phyloP scores from a whole-genome alignment of 768 basidiomycete species.

The Suillus americanus region DNA sequence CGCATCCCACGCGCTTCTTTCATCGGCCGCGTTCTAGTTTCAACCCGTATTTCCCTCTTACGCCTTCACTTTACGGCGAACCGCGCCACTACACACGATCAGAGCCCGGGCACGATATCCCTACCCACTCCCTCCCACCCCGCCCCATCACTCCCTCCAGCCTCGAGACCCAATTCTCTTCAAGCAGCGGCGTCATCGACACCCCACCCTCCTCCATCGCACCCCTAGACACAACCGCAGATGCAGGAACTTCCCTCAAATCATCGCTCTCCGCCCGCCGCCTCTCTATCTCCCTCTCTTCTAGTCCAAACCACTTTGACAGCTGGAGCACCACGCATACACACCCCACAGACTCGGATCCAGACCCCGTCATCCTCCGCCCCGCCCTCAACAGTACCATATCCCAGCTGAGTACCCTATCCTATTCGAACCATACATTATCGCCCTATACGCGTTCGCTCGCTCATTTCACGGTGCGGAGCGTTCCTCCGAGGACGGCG shows the following conservation, averaged over 20 bases:
- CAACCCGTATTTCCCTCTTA: slow-evolving; percentile 14
- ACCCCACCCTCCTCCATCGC: slow-evolving; percentile 44
- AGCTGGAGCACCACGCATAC: slow-evolving; percentile 36
- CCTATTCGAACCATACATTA: slow-evolving; percentile 88
- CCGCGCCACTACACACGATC: slow-evolving; percentile 14
- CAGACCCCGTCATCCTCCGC: slow-evolving; percentile 60
- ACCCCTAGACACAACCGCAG: neutral
- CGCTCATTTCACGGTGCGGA: slow-evolving; percentile 90
- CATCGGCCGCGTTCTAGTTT: slow-evolving; percentile 26
- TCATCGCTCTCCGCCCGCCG: slow-evolving; percentile 27
- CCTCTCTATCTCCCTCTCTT: slow-evolving; percentile 31
- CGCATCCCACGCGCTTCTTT: slow-evolving; percentile 4
- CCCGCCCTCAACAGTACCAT: slow-evolving; percentile 72
- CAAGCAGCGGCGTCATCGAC: slow-evolving; percentile 41
- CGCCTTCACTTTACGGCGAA: neutral
- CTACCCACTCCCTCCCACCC: slow-evolving; percentile 20
- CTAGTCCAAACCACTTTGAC: slow-evolving; percentile 26
- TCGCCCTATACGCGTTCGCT: slow-evolving; percentile 91
- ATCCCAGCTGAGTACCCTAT: slow-evolving; percentile 84
- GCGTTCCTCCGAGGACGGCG: slow-evolving; percentile 65
- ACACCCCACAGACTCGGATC: slow-evolving; percentile 33
- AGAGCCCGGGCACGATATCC: slow-evolving; percentile 20
- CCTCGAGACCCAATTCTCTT: slow-evolving; percentile 48
- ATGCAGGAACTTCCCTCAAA: slow-evolving; percentile 20
- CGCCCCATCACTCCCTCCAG: slow-evolving; percentile 53